These are phyloP conservation scores for Tetradesmus obliquus DNA, from an alignment of 139 green algal species.

Conservation along the genomic window DNA sequence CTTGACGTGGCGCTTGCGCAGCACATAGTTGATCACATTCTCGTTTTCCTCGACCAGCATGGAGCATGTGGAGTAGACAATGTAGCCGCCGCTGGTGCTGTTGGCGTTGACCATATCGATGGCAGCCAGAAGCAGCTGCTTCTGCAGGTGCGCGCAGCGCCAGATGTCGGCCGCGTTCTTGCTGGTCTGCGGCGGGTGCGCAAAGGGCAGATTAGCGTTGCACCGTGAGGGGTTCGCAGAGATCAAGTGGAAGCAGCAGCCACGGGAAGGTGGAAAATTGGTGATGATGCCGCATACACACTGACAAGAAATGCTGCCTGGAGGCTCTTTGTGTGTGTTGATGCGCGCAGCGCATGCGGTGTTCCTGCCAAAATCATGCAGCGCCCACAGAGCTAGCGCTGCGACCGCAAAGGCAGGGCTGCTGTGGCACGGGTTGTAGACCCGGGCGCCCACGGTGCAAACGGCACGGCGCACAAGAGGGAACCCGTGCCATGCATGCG, in stretches of 20 bases:
- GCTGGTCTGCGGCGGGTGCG: constrained; percentile 52
- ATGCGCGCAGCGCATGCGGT: not conserved
- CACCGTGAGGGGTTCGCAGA: not conserved
- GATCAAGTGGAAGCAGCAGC: too few species aligned
- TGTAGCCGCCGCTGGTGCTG: constrained; percentile 78
- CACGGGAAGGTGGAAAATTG: too few species aligned
- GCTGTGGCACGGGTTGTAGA: not conserved
- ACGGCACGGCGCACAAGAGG: not conserved
- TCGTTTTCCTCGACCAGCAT: constrained; percentile 99
- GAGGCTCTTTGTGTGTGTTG: too few species aligned
- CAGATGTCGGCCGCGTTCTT: constrained; percentile 94
- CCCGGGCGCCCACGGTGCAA: not conserved
- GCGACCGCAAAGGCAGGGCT: not conserved
- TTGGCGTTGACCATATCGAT: constrained; percentile 96
- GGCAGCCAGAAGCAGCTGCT: constrained; percentile 97
- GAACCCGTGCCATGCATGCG: not conserved
- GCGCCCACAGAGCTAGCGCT: not conserved
- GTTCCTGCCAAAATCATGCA: not conserved
- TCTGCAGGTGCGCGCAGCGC: constrained; percentile 94
- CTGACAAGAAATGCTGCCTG: too few species aligned
- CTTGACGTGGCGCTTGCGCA: constrained; percentile 98
- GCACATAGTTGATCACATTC: constrained; percentile 96
- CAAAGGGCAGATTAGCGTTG: not conserved
- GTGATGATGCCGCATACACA: not conserved
- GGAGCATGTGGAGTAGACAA: constrained; percentile 99